These are phyloP conservation scores for Theileria sp. DNA, from an alignment of 169 alveolate species.

Conservation along the genomic window DNA sequence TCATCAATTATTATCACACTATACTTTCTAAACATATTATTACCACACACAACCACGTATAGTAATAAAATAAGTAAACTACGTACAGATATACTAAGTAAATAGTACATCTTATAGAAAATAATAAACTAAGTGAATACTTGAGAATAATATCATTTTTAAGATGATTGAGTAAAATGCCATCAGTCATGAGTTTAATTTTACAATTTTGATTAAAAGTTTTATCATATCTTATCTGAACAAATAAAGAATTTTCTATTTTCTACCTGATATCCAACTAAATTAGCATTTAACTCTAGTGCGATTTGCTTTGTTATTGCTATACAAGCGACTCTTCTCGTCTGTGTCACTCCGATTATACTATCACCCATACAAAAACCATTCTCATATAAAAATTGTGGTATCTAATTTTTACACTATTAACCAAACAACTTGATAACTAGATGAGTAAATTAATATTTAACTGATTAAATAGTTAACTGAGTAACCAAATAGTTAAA, in stretches of 20 bases:
- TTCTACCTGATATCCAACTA: conserved; percentile 78
- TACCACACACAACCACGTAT: neutral
- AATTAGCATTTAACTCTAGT: conserved; percentile 66
- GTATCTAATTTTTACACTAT: conserved; percentile 76
- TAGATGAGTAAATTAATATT: too few relatives aligned
- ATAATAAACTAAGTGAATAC: too few relatives aligned
- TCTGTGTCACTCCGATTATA: conserved; percentile 92
- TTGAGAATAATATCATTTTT: conserved; percentile 81
- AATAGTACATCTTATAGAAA: too few relatives aligned
- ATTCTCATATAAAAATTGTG: conserved; percentile 93
- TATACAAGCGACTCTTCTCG: conserved; percentile 92
- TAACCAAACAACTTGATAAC: neutral
- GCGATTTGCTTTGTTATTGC: conserved; percentile 73
- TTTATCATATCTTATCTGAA: conserved; percentile 60
- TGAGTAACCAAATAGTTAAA: too few relatives aligned
- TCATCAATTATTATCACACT: conserved; percentile 97
- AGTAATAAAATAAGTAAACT: neutral
- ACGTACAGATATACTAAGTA: too few relatives aligned
- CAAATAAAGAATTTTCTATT: conserved; percentile 72
- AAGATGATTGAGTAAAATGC: conserved; percentile 94
- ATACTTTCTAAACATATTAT: conserved; percentile 82
- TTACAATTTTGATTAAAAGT: conserved; percentile 74
- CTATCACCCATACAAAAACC: conserved; percentile 79
- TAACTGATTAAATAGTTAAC: too few relatives aligned
- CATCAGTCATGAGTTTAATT: conserved; percentile 98